Base-by-base conservation (phyloP, 2,329 filamentous ascomycete genomes). In the Colletotrichum sp. region DNA sequence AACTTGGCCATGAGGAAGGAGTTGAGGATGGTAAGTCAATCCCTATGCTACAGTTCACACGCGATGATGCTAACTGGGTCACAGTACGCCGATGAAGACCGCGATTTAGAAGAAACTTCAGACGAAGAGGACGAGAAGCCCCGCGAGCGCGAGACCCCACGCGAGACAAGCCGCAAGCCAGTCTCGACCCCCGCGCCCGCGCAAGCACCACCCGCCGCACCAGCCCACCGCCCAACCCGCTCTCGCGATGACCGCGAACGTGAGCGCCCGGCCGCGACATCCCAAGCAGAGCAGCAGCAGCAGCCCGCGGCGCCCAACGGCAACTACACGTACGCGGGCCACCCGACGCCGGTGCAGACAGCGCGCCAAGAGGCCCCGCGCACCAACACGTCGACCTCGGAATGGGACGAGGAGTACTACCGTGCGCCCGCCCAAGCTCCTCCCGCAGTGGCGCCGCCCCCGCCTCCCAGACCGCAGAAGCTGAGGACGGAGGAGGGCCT, bases 1-100 rank as follows among this genome's bases (percentile, higher is more conserved):
- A 85, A 84, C 72, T 82, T 90, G 18, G 88, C 89, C 9, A 90
- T 90, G 88, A 84, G 89, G 52, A 90, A 89, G 77, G 88, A 90
- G 75, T 78, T 90, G 21, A 83, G 88, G 71, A 79, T 79, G 74
- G 74, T 75, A 39, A 66, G 78, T 78, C 34, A 7, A 18, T 2
- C 4, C 4, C 14, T 1, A 3, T 4, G 16, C 9, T 0, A 12
- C 16, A 39, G 3, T 48, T 16, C 7, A 21, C n/a, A 13, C 3
- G n/a, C 43, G 43, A 21, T 14, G 36, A 28, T 24, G 9, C 72
- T 76, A 60, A 77, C 60, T 5, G 3, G 4, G 14, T 4, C 26
- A 6, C 74, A 81, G 78, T 82, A 81, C 28, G 80, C 80, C 28
- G 82, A 83, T 1, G 81, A 82, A 32, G 79, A 76, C 5, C 75